These are phyloP conservation scores for Gypsophila paniculata DNA, from an alignment of 179 eudicot genomes.

Conservation along the genomic window DNA sequence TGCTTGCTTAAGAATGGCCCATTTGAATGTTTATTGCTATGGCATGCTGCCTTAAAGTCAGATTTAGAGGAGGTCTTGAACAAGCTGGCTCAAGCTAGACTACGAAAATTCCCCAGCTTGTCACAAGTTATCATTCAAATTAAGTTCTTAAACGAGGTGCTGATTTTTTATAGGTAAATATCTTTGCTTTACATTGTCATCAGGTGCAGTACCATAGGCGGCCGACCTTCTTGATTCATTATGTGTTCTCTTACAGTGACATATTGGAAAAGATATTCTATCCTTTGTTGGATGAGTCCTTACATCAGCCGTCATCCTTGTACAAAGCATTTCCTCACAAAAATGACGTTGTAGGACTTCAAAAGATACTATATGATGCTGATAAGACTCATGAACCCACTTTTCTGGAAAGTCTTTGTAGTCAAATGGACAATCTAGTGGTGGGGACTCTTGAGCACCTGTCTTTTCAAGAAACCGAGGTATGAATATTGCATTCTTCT, in stretches of 20 bases:
- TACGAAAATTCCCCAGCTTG: constrained; percentile 37
- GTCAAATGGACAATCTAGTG: constrained; percentile 49
- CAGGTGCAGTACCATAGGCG: neutral
- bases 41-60: constrained; percentile 64
- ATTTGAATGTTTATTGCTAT: constrained; percentile 48
- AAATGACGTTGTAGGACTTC: constrained; percentile 58
- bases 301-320: constrained; percentile 26
- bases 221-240: neutral
- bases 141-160: constrained; percentile 63
- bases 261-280: constrained; percentile 50
- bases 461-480: constrained; percentile 70
- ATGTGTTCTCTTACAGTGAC: constrained; percentile 42
- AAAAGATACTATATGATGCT: constrained; percentile 42
- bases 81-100: constrained; percentile 45
- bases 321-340: constrained; percentile 38
- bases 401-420: constrained; percentile 50
- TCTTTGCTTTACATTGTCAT: constrained; percentile 18
- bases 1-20: constrained; percentile 34
- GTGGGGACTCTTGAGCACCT: constrained; percentile 40
- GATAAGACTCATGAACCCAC: constrained; percentile 29
- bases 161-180: constrained; percentile 66
- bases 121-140: constrained; percentile 42
- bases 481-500: constrained; percentile 25
- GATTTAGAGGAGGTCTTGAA: constrained; percentile 50
- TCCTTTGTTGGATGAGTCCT: constrained; percentile 41